Percentiles rank a stretch among this genome's conserved stretches.
Evolutionary conservation across 2,329 filamentous ascomycete genomes (phyloP).

Genomic region (Exophiala calicioides): DNA sequence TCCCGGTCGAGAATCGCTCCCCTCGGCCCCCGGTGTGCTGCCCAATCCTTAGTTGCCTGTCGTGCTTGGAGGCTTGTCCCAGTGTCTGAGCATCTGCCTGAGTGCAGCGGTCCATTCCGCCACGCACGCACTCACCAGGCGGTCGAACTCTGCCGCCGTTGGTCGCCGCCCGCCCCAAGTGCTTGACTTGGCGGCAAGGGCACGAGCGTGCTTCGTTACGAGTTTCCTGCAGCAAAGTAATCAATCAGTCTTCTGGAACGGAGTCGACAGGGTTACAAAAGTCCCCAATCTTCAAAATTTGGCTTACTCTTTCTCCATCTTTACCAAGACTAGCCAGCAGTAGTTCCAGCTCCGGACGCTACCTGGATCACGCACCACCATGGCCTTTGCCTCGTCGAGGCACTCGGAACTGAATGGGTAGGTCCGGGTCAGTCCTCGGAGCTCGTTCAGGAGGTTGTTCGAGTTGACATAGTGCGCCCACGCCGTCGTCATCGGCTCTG

Average conservation of each 20-base stretch:
- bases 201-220: slow-evolving; percentile 61
- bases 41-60: slow-evolving; percentile 30
- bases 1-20: slow-evolving; percentile 5
- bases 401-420: slow-evolving; percentile 69
- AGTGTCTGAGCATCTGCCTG: slow-evolving; percentile 67
- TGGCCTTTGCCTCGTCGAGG: slow-evolving; percentile 64
- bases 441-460: slow-evolving; percentile 68
- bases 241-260: neutral
- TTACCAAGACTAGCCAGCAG: slow-evolving; percentile 69
- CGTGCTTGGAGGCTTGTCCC: slow-evolving; percentile 60
- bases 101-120: slow-evolving; percentile 68
- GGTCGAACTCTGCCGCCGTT: slow-evolving; percentile 55
- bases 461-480: slow-evolving; percentile 73
- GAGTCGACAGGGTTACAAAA: neutral
- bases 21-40: neutral
- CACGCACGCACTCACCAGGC: slow-evolving; percentile 64
- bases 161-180: slow-evolving; percentile 70
- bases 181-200: slow-evolving; percentile 62
- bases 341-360: slow-evolving; percentile 74
- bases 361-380: slow-evolving; percentile 64
- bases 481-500: slow-evolving; percentile 67
- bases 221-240: slow-evolving; percentile 51
- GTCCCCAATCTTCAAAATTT: neutral
- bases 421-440: slow-evolving; percentile 66
- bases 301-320: slow-evolving; percentile 65